Evolutionary conservation across 495 filamentous ascomycete genomes (phyloP), one percentile per base, ranked within the genome.

Genomic region (Saxispiralis lemnorum): DNA sequence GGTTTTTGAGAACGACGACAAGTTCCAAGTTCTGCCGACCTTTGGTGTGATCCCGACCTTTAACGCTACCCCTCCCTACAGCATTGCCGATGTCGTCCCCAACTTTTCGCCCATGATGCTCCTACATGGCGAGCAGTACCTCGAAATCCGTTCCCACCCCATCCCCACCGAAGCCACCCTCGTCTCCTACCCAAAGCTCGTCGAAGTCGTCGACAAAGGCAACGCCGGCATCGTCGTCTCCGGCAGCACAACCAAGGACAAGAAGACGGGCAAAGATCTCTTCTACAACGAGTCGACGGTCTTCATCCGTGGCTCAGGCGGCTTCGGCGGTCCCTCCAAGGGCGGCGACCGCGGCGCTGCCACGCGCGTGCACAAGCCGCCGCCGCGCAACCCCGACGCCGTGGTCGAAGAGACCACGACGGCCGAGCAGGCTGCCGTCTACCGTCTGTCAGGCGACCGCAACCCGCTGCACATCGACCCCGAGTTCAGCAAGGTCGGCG

Each of bases 61-160:
- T 66, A 79, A 81, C 67, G 78, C 86, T 51, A 68, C 76, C 47
- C 67, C 72, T 39, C 84, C 92, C 41, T 97, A 78, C 69, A 73
- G 66, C 66, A 66, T 88, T 51, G 71, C 77, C 48, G 83, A 93
- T 18, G 66, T 97, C 48, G 77, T 96, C 34, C 83, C 85, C 56
- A 83, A 96, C 66, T 97, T 93, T 72, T 81, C 73, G 5, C 88
- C 87, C 49, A 97, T 95, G 92, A 94, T 96, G 87, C 76, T 97
- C 39, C 78, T 97, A 15, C 89, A 97, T 69, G 89, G 89, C 55
- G 89, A 97, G 67, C 89, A 97, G 66, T 97, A 87, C 71, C 83
- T 96, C 51, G 92, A 96, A 62, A 73, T 97, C 59, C 78, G 78
- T 59, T 83, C 88, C 62, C 94, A 75, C 67, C 89, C 92, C 38